Percentiles rank a stretch among this genome's conserved stretches.
phyloP scores from a whole-genome alignment of 2,329 filamentous ascomycete genomes.

The Fusarium bulbicola region DNA sequence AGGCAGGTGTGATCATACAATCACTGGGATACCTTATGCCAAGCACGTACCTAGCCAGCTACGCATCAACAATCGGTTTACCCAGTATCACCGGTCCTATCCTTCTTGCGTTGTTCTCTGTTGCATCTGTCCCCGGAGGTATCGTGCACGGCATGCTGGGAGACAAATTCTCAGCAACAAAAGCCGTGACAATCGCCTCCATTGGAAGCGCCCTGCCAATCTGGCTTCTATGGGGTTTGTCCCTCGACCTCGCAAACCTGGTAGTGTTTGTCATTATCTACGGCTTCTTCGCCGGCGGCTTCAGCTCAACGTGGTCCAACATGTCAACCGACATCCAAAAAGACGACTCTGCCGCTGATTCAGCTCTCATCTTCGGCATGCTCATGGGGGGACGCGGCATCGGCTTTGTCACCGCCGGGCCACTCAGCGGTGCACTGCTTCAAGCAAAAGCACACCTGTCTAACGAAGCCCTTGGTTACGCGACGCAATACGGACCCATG shows the following conservation, averaged over 20 bases:
- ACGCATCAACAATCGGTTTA: conserved; percentile 58
- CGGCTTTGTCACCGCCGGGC: conserved; percentile 42
- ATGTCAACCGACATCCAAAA: conserved; percentile 54
- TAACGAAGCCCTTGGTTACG: conserved; percentile 43
- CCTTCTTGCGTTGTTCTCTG: conserved; percentile 65
- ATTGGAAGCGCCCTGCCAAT: conserved; percentile 63
- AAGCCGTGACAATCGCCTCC: conserved; percentile 64
- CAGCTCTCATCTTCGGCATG: conserved; percentile 45
- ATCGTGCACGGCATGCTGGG: conserved; percentile 64
- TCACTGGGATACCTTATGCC: conserved; percentile 69
- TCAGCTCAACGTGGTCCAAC: conserved; percentile 68
- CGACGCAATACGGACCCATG: conserved; percentile 46
- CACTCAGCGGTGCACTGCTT: conserved; percentile 42
- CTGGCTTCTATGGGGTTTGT: conserved; percentile 68
- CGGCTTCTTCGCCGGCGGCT: conserved; percentile 71
- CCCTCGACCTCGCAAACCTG: conserved; percentile 60
- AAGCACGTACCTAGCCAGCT: conserved; percentile 65
- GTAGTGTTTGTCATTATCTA: conserved; percentile 68
- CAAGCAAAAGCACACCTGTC: conserved; percentile 31
- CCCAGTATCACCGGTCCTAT: conserved; percentile 59
- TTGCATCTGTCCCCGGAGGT: conserved; percentile 65
- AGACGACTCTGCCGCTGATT: conserved; percentile 38
- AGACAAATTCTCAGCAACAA: conserved; percentile 59
- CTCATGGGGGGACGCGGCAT: conserved; percentile 44
- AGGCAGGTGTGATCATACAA: conserved; percentile 64